phyloP scores from a whole-genome alignment of 257 asterid genomes.

The Solanum arcanum region DNA sequence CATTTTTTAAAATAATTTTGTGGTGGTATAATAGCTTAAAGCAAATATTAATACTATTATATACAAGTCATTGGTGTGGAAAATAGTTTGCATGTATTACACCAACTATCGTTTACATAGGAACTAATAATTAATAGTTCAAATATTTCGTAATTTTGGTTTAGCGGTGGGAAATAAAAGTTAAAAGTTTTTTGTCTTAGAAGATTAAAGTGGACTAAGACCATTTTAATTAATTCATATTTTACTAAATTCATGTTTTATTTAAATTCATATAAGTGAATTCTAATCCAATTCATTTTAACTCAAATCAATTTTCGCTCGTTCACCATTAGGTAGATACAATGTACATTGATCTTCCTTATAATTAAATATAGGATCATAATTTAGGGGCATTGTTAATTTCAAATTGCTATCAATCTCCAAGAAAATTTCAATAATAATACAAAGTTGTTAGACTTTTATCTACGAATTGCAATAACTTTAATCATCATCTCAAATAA shows the following conservation, averaged over 20 bases:
- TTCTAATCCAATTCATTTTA: neutral
- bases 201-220: too few relatives aligned
- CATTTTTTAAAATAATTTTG: too few relatives aligned
- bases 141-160: neutral
- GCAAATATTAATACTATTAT: too few relatives aligned
- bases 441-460: neutral
- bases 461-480: neutral
- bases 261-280: too few relatives aligned
- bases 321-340: too few relatives aligned
- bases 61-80: too few relatives aligned
- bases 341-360: neutral
- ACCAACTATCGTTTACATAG: too few relatives aligned
- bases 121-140: neutral
- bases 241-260: neutral
- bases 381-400: neutral
- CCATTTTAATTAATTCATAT: too few relatives aligned
- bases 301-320: neutral
- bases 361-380: neutral
- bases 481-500: neutral
- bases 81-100: too few relatives aligned
- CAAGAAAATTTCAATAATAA: neutral
- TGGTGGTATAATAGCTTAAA: too few relatives aligned
- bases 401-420: neutral
- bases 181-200: too few relatives aligned
- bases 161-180: neutral